Base-by-base conservation (phyloP, 2,329 filamentous ascomycete species). In the Balansia obtecta region DNA sequence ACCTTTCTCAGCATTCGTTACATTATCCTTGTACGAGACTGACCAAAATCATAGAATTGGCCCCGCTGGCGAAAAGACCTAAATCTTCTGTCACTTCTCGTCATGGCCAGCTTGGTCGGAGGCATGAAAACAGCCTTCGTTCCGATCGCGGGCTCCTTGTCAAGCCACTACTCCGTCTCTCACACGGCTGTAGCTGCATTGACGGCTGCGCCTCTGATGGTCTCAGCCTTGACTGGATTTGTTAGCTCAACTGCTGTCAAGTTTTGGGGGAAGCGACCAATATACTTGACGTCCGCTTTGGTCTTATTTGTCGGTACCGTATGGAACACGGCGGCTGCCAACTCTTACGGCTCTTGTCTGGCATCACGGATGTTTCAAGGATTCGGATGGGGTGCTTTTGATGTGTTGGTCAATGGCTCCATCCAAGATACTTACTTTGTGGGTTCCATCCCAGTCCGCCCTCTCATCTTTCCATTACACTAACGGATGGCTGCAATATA, bases 371-470 rank as follows among this genome's bases (percentile, higher is more conserved):
- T 77, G 16, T 67, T 81, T 34, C 76, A 80, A 57, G 77, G 76
- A 1, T 50, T 81, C 0, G 77, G 73, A n/a, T 79, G 78, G 74
- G 77, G 77, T 6, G 71, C 73, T 11, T 77, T 80, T 52, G 78
- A 82, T 55, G 72, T 70, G 5, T 61, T 81, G 39, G 65, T 78
- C 32, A 62, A 74, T 33, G 70, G 68, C 1, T 75, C 73, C 2
- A 74, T 82, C 46, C 70, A 76, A 45, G 78, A 82, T 55, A 74
- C 74, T 1, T 81, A 72, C 59, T 80, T 77, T 57, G 76, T 79
- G 60, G 62, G 73, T 61, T 11, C 9, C 16, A 22, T 12, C 13
- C 4, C 18, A n/a, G 12, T 33, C 4, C 32, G 5, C 22, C 8
- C 30, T 6, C 11, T 5, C 4, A 11, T 27, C 27, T 11, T 6